Evolutionary conservation across 768 basidiomycete species (phyloP).

Genomic region (Tephrocybe sp.): DNA sequence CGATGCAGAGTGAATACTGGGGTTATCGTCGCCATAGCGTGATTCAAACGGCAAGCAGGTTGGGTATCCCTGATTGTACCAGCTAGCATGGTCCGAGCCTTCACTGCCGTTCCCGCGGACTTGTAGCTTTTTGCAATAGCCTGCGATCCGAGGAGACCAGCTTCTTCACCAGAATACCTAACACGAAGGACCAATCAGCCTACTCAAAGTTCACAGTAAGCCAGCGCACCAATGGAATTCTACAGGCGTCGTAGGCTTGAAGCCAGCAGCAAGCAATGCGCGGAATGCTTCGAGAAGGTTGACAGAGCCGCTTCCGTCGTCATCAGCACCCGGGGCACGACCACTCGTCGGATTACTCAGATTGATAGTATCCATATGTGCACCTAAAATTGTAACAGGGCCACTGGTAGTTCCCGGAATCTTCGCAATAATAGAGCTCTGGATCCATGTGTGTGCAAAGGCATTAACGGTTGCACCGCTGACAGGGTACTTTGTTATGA

Average conservation of each 20-base stretch:
- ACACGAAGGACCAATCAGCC: background rate
- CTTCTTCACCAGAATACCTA: conserved; percentile 41
- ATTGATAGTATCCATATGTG: conserved; percentile 30
- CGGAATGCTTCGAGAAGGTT: conserved; percentile 45
- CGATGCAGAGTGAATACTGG: conserved; percentile 40
- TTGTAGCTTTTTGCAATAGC: conserved; percentile 49
- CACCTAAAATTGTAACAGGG: conserved; percentile 24
- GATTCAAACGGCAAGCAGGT: conserved; percentile 25
- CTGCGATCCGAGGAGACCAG: conserved; percentile 47
- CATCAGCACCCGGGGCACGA: conserved; percentile 37
- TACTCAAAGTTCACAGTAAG: background rate
- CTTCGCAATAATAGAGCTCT: conserved; percentile 20
- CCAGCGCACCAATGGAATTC: conserved; percentile 46
- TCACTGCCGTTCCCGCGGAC: conserved; percentile 35
- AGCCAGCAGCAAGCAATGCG: conserved; percentile 38
- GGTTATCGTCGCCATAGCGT: conserved; percentile 23
- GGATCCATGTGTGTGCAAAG: conserved; percentile 16
- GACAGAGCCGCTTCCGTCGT: conserved; percentile 42
- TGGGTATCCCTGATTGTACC: conserved; percentile 62
- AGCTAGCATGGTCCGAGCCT: conserved; percentile 64
- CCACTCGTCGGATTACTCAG: conserved; percentile 22
- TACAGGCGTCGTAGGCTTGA: conserved; percentile 38
- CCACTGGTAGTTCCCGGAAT: conserved; percentile 18
- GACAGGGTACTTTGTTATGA: conserved; percentile 19
- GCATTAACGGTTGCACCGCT: conserved; percentile 23